Evolutionary conservation across 768 basidiomycete species (phyloP), one percentile per base, ranked within the genome.

Genomic region (Rhodosporidiobolus sp.): DNA sequence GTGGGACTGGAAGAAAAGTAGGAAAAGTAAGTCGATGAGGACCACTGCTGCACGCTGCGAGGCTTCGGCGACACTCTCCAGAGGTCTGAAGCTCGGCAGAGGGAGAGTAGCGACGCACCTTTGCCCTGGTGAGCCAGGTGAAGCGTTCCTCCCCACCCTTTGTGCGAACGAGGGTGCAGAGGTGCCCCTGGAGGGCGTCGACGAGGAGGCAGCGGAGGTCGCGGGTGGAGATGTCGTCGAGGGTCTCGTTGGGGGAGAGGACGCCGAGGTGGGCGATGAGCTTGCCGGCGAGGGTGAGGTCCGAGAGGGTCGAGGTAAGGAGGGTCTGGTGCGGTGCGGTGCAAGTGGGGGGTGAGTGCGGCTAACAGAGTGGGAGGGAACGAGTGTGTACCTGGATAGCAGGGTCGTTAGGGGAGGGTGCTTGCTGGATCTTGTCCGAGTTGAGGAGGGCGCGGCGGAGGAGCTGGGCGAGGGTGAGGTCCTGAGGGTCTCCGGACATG

Each of bases 171-270:
- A 88, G 86, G 56, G 86, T 85, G 77, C 87, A 85, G 35, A 89
- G 84, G 74, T 92, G 88, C 28, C 88, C 86, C 48, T 83, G 79
- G 30, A 87, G 84, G 78, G 85, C 93, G 0, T 90, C 88, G 8
- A 91, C 87, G 52, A 88, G 83, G 19, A 95, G 83, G 80, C 91
- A 94, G 3, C 88, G 82, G 48, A 94, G 82, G 82, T 93, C 87
- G 46, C 84, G 81, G 3, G 92, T 91, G 5, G 89, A 84, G 66
- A 95, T 87, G 80, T 95, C 92, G 56, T 92, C 89, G 26, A 93
- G 82, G 0, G 84, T 84, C 78, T 95, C 92, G 77, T 94, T 94
- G 7, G 88, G 83, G 69, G 91, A 93, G 82, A 94, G 92, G 48
- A 94, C 81, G 0, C 87, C 86, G 55, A 94, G 83, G 50, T 84